Conservation (phyloP, 345 rosid genomes). For the Populus alba region DNA sequence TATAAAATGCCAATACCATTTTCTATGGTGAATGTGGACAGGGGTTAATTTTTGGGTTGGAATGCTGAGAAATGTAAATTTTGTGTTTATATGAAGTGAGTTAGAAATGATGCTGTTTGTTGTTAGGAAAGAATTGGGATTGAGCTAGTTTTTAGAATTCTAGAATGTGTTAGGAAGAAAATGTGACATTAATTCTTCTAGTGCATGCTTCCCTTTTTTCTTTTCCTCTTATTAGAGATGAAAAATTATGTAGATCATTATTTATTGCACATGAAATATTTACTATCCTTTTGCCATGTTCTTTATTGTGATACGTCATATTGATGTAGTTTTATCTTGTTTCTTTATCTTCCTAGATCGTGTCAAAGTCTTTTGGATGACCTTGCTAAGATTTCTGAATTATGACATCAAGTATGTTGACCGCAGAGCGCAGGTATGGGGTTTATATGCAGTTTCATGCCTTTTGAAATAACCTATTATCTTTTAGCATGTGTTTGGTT, state of each 20-base stretch:
- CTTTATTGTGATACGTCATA: neutral
- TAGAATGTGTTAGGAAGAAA: too few species aligned
- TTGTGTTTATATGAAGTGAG: too few species aligned
- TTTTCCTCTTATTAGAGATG: neutral
- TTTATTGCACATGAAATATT: neutral
- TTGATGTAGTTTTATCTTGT: conserved; percentile 4
- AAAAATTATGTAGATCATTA: neutral
- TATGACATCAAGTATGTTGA: conserved; percentile 52
- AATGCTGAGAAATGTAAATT: too few species aligned
- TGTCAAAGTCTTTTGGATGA: conserved; percentile 42
- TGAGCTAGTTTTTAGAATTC: too few species aligned
- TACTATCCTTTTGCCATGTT: neutral
- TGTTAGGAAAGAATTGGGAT: too few species aligned
- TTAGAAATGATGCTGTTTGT: too few species aligned
- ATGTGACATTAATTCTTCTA: too few species aligned
- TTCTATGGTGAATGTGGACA: too few species aligned
- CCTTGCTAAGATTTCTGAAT: conserved; percentile 32
- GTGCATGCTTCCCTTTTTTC: neutral
- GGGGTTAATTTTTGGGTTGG: too few species aligned
- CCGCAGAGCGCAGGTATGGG: conserved; percentile 58
- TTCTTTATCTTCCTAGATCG: conserved; percentile 22
- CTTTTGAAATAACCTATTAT: neutral
- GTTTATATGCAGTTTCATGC: neutral
- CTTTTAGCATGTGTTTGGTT: neutral
- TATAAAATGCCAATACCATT: too few species aligned